Conservation (phyloP, 2,329 filamentous ascomycete species). For the Stagonosporopsis chrysanthemi region DNA sequence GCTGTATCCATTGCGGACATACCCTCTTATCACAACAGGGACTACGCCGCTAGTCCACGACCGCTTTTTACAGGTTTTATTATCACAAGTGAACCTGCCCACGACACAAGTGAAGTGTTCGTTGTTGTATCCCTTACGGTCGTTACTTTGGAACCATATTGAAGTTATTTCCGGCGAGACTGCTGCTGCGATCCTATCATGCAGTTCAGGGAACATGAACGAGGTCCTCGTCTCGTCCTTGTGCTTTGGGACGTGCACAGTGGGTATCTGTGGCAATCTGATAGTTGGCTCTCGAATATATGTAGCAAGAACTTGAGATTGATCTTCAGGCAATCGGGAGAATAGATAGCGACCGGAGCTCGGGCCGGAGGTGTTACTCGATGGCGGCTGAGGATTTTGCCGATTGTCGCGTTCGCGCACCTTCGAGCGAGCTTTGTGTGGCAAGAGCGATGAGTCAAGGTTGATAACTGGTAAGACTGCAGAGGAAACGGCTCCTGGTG, state of each 20-base stretch:
- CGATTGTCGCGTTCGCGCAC: too few species aligned
- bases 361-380: too few species aligned
- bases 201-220: slow-evolving; percentile 3
- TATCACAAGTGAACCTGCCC: background rate
- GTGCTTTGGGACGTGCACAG: background rate
- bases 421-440: too few species aligned
- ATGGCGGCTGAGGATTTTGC: too few species aligned
- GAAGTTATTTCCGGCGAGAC: slow-evolving; percentile 1
- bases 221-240: slow-evolving; percentile 1
- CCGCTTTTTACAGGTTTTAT: background rate
- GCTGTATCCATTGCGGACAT: background rate
- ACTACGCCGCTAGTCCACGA: background rate
- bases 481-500: background rate
- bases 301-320: too few species aligned
- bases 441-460: background rate
- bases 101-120: background rate
- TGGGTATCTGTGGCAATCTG: too few species aligned
- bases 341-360: too few species aligned
- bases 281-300: too few species aligned
- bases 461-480: background rate
- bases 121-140: background rate
- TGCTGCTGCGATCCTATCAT: background rate
- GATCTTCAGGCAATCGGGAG: too few species aligned
- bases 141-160: slow-evolving; percentile 1
- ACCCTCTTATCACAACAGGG: background rate